Percentiles rank a stretch among this genome's conserved stretches.
Conservation (phyloP, 2,329 filamentous ascomycete species). For the Epichloe aotearoae region DNA sequence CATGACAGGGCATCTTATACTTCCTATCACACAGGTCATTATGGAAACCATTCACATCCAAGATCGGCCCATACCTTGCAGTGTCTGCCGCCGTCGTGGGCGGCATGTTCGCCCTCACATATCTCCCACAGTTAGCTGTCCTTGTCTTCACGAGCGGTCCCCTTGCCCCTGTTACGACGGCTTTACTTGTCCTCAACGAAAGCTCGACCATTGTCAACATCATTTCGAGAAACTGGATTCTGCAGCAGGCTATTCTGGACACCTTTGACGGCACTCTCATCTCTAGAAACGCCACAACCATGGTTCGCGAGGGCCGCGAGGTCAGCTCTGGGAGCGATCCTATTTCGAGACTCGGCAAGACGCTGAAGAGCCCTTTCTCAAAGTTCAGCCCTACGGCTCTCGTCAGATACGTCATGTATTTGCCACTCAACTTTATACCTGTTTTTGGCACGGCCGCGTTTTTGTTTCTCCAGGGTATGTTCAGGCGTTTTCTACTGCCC, state of each 20-base stretch:
- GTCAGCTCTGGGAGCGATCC: constrained; percentile 49
- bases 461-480: constrained; percentile 56
- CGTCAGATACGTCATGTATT: constrained; percentile 68
- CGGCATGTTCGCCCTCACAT: constrained; percentile 80
- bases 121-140: constrained; percentile 70
- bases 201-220: constrained; percentile 44
- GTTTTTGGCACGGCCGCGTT: constrained; percentile 76
- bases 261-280: constrained; percentile 70
- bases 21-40: constrained; percentile 41
- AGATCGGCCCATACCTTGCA: constrained; percentile 47
- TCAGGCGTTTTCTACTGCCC: neutral
- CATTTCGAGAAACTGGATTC: constrained; percentile 55
- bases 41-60: constrained; percentile 45
- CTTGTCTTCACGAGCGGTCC: constrained; percentile 78
- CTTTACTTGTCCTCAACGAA: constrained; percentile 53
- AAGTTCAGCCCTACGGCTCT: constrained; percentile 48
- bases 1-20: constrained; percentile 41
- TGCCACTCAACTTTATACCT: constrained; percentile 88
- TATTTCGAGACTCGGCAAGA: constrained; percentile 42
- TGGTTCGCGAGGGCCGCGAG: constrained; percentile 65
- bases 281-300: constrained; percentile 33
- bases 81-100: constrained; percentile 60
- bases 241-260: constrained; percentile 73
- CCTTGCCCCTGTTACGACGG: constrained; percentile 59
- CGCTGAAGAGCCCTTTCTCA: constrained; percentile 43